A percentile compares a stretch with the other conserved stretches of the same genome.
Conservation (phyloP, 225 moss, liverwort and hornwort genomes). For the Asterella californica region DNA sequence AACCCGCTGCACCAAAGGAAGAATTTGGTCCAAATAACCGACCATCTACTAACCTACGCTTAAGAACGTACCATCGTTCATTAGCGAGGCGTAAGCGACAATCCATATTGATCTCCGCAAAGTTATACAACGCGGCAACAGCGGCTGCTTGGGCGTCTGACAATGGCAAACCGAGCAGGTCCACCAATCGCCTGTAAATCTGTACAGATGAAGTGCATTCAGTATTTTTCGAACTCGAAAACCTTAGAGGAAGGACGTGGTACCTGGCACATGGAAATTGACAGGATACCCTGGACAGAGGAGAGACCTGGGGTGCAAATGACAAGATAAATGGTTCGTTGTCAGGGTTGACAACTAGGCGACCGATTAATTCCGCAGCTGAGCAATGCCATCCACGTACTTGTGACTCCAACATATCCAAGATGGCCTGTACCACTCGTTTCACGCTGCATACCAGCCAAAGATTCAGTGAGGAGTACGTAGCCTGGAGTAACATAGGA, state of each 20-base stretch:
- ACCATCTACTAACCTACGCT: neutral
- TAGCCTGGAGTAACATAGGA: neutral
- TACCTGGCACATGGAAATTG: neutral
- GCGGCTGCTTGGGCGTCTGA: slow-evolving; percentile 86
- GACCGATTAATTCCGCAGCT: slow-evolving; percentile 83
- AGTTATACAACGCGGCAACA: slow-evolving; percentile 89
- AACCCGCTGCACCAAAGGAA: no score
- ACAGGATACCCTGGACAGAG: neutral
- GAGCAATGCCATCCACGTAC: slow-evolving; percentile 81
- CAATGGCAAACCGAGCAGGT: slow-evolving; percentile 58
- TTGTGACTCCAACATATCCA: slow-evolving; percentile 75
- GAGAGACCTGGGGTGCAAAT: slow-evolving; percentile 51
- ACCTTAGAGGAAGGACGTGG: neutral
- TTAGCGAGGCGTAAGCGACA: slow-evolving; percentile 86
- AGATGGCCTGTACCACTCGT: slow-evolving; percentile 64
- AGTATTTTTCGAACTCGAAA: neutral
- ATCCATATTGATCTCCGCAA: slow-evolving; percentile 93
- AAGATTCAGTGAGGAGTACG: neutral
- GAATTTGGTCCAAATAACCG: neutral
- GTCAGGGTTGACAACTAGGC: slow-evolving; percentile 94
- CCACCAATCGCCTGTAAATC: slow-evolving; percentile 81
- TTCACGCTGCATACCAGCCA: slow-evolving; percentile 50
- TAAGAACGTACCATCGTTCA: slow-evolving; percentile 70
- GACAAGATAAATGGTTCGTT: slow-evolving; percentile 84
- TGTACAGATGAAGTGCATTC: slow-evolving; percentile 17